Percentiles rank a stretch among this genome's conserved stretches.
Conservation (phyloP, 148 eudicot genomes). For the Beta vulgaris region DNA sequence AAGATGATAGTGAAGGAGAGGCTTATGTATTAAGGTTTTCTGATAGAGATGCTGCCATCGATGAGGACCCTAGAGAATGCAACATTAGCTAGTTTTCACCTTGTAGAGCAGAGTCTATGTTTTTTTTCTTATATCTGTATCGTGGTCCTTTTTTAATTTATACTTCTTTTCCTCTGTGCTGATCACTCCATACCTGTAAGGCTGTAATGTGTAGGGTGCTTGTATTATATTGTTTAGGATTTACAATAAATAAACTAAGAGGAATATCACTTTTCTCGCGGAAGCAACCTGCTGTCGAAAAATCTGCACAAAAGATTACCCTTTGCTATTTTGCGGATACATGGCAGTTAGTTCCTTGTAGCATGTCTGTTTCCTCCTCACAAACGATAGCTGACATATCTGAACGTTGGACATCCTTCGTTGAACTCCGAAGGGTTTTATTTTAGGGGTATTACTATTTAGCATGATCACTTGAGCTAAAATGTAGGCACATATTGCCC, state of each 20-base stretch:
- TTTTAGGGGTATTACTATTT: too few species aligned
- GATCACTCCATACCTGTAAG: background rate
- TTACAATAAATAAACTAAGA: background rate
- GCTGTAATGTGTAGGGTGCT: background rate
- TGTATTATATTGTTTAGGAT: background rate
- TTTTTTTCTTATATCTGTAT: too few species aligned
- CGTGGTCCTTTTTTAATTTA: background rate
- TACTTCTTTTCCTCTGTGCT: background rate
- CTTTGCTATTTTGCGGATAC: too few species aligned
- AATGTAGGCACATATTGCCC: too few species aligned
- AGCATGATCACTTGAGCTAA: too few species aligned
- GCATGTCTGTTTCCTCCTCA: too few species aligned
- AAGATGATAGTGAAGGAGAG: slow-evolving; percentile 38
- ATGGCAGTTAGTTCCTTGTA: too few species aligned
- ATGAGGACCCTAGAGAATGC: slow-evolving; percentile 51
- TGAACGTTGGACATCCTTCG: too few species aligned
- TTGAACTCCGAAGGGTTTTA: too few species aligned
- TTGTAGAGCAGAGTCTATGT: background rate
- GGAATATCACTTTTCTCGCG: background rate
- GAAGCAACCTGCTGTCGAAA: too few species aligned
- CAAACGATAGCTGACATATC: too few species aligned
- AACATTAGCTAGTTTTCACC: slow-evolving; percentile 43
- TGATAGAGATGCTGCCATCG: slow-evolving; percentile 35
- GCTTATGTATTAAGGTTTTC: slow-evolving; percentile 45
- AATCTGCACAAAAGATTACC: too few species aligned